Conservation (phyloP, 495 filamentous ascomycete species). For the Trichocladium uniseriatum region DNA sequence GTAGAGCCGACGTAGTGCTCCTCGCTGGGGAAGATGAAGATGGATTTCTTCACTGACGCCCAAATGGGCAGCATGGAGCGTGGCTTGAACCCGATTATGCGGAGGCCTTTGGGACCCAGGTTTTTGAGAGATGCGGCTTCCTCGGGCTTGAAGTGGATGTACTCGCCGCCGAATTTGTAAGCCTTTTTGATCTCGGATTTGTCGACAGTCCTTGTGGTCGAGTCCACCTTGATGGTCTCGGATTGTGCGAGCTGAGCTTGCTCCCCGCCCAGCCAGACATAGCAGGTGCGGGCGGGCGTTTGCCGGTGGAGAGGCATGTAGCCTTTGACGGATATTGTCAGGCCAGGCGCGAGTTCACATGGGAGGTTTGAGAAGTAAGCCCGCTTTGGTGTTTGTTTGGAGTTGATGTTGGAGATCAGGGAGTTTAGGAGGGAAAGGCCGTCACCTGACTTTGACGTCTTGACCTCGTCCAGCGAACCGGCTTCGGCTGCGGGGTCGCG, state of each 20-base stretch:
- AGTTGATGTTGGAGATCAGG: slow-evolving; percentile 83
- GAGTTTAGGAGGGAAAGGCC: slow-evolving; percentile 75
- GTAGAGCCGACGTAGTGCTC: slow-evolving; percentile 83
- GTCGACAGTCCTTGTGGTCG: slow-evolving; percentile 67
- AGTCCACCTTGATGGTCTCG: slow-evolving; percentile 60
- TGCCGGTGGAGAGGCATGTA: slow-evolving; percentile 84
- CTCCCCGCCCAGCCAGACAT: slow-evolving; percentile 77
- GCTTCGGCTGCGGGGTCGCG: slow-evolving; percentile 55
- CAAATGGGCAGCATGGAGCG: slow-evolving; percentile 65
- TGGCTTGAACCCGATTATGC: slow-evolving; percentile 92
- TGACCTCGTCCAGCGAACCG: slow-evolving; percentile 28
- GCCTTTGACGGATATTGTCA: slow-evolving; percentile 84
- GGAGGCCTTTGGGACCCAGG: slow-evolving; percentile 63
- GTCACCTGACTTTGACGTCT: slow-evolving; percentile 49
- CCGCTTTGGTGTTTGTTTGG: slow-evolving; percentile 77
- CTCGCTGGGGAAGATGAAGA: slow-evolving; percentile 92
- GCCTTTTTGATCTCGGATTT: slow-evolving; percentile 80
- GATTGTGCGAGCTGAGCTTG: slow-evolving; percentile 69
- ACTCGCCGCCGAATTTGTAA: slow-evolving; percentile 90
- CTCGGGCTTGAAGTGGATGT: slow-evolving; percentile 73
- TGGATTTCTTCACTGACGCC: slow-evolving; percentile 76
- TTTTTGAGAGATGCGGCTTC: slow-evolving; percentile 67
- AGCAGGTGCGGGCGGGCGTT: slow-evolving; percentile 66
- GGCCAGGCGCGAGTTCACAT: slow-evolving; percentile 74
- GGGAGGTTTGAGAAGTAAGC: slow-evolving; percentile 77